Percentiles rank a stretch among this genome's conserved stretches.
phyloP scores from a whole-genome alignment of 176 grass and related monocot genomes.

The Triticum monococcum region DNA sequence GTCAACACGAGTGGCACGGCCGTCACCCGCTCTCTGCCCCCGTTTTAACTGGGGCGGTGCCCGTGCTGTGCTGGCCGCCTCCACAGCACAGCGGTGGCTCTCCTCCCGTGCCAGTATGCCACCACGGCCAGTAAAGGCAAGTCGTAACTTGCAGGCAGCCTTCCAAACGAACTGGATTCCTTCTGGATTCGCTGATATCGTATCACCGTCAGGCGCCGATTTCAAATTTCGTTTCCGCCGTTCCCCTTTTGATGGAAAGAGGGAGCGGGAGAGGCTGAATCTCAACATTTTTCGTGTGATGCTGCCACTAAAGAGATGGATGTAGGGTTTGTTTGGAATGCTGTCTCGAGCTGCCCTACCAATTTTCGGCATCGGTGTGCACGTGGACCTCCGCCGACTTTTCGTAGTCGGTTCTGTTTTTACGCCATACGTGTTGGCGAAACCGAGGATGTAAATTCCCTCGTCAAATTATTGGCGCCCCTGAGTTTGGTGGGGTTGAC shows the following conservation, averaged over 20 bases:
- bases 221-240: background rate
- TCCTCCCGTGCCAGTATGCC: background rate
- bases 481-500: background rate
- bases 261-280: background rate
- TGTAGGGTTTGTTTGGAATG: background rate
- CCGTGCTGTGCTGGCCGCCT: background rate
- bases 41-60: background rate
- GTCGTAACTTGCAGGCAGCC: background rate
- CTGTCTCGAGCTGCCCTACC: background rate
- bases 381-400: too few relatives aligned
- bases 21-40: background rate
- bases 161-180: background rate
- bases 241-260: background rate
- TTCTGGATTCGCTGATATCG: background rate
- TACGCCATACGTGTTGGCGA: too few relatives aligned
- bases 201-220: background rate
- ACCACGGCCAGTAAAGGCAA: background rate
- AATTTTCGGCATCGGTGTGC: background rate
- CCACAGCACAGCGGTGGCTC: background rate
- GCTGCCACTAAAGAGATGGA: background rate
- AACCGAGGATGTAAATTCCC: too few relatives aligned
- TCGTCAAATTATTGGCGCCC: background rate
- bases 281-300: background rate
- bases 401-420: too few relatives aligned
- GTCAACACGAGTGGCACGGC: conserved; percentile 30